phyloP scores from a whole-genome alignment of 2,329 filamentous ascomycete genomes.

The Aspergillus bombycis region DNA sequence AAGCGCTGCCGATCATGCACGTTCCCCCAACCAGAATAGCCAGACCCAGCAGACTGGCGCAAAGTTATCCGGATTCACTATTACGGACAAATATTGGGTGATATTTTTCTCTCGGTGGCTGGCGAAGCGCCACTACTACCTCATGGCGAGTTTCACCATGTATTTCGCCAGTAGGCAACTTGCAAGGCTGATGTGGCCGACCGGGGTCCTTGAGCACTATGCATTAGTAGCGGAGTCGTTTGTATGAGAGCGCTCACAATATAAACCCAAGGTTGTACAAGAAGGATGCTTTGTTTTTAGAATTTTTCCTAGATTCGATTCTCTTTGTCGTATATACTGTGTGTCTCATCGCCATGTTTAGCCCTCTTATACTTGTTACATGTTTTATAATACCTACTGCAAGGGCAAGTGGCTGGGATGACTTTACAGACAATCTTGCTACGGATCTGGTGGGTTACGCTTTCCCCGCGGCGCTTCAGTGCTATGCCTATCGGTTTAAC shows the following conservation, averaged over 20 bases:
- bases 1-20: neutral
- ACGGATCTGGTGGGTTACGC: constrained; percentile 39
- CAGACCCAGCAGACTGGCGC: neutral
- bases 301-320: neutral
- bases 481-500: neutral
- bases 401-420: constrained; percentile 37
- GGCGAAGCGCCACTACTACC: neutral
- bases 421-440: constrained; percentile 44
- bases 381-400: constrained; percentile 24
- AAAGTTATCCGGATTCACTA: neutral
- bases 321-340: neutral
- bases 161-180: constrained; percentile 5
- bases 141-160: neutral
- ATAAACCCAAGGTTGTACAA: neutral
- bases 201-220: neutral
- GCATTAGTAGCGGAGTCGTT: neutral
- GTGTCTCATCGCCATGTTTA: constrained; percentile 3
- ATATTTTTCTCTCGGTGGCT: neutral
- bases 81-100: neutral
- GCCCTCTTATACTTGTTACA: constrained; percentile 15
- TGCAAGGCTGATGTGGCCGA: constrained; percentile 15
- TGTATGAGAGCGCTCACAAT: neutral
- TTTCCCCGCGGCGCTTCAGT: neutral
- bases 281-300: neutral
- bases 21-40: neutral